Percentiles rank a stretch among this genome's conserved stretches.
Evolutionary conservation across 163 green algal genomes (phyloP).

Genomic region (Chlorella variabilis): DNA sequence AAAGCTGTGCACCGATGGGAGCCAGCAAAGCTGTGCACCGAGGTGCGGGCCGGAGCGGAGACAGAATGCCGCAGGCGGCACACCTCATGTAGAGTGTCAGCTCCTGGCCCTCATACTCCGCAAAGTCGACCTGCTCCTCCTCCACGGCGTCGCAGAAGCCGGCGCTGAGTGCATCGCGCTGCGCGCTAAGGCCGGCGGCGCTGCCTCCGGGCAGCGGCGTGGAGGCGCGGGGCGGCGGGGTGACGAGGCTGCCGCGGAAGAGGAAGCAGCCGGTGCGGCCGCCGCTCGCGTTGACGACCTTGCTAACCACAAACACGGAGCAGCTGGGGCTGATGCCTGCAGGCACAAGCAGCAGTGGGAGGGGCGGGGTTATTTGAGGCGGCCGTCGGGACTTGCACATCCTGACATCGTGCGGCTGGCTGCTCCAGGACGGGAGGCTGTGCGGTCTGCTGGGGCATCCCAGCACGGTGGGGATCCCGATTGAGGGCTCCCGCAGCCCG

Average conservation of each 20-base stretch:
- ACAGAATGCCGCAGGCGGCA: not conserved
- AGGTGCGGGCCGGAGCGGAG: too few relatives aligned
- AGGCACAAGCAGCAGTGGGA: not conserved
- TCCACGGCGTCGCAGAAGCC: not conserved
- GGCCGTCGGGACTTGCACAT: too few relatives aligned
- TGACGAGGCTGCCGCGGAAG: constrained; percentile 2
- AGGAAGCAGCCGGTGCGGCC: constrained; percentile 29
- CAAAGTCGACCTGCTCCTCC: not conserved
- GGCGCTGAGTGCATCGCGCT: too few relatives aligned
- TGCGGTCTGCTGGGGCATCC: too few relatives aligned
- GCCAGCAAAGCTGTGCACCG: not conserved
- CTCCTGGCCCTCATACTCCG: constrained; percentile 19
- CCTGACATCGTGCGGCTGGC: too few relatives aligned
- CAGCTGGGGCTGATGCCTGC: not conserved
- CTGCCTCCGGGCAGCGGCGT: not conserved
- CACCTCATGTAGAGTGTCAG: constrained; percentile 35
- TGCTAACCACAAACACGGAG: constrained; percentile 5
- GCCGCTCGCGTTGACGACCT: constrained; percentile 17
- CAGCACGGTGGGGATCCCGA: too few relatives aligned
- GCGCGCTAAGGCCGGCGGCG: not conserved
- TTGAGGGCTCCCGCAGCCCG: too few relatives aligned
- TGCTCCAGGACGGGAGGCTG: too few relatives aligned
- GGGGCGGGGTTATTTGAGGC: too few relatives aligned
- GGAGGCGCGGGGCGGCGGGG: not conserved
- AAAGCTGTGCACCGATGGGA: too few relatives aligned